Evolutionary conservation across 2,329 filamentous ascomycete species (phyloP).

Genomic region (Calonectria multiphialidica): DNA sequence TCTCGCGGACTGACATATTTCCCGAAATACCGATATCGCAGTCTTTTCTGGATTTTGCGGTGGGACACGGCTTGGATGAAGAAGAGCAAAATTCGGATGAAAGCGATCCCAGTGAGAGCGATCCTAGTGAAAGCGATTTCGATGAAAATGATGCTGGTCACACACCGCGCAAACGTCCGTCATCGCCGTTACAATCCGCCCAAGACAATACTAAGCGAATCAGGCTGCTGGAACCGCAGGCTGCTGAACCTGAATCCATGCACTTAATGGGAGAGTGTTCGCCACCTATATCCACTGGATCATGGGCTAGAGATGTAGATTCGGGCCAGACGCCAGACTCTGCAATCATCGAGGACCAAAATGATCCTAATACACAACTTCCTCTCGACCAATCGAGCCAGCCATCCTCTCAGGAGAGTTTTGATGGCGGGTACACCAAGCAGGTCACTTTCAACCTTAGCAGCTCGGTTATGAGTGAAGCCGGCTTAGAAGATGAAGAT

Average conservation of each 20-base stretch:
- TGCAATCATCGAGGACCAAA: slow-evolving; percentile 81
- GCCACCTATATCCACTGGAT: slow-evolving; percentile 12
- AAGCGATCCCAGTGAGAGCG: neutral
- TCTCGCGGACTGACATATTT: slow-evolving; percentile 52
- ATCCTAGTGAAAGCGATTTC: neutral
- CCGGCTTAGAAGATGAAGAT: slow-evolving; percentile 13
- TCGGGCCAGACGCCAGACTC: slow-evolving; percentile 69
- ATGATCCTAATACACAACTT: slow-evolving; percentile 71
- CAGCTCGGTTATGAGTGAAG: slow-evolving; percentile 17
- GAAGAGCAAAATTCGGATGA: slow-evolving; percentile 29
- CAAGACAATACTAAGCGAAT: slow-evolving; percentile 26
- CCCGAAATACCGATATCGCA: slow-evolving; percentile 53
- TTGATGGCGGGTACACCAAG: slow-evolving; percentile 43
- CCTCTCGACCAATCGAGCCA: slow-evolving; percentile 58
- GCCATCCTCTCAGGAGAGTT: slow-evolving; percentile 62
- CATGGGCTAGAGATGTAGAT: slow-evolving; percentile 21
- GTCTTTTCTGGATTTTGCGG: slow-evolving; percentile 55
- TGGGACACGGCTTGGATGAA: slow-evolving; percentile 50
- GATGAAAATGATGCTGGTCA: neutral
- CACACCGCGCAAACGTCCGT: slow-evolving; percentile 24
- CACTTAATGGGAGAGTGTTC: slow-evolving; percentile 15
- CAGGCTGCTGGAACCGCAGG: slow-evolving; percentile 2
- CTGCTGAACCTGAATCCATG: neutral
- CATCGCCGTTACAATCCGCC: slow-evolving; percentile 13
- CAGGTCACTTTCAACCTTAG: slow-evolving; percentile 37